Evolutionary conservation across 108 stramenopile species (phyloP), one percentile per base, ranked within the genome.

Genomic region (Poteriospumella lacustris): DNA sequence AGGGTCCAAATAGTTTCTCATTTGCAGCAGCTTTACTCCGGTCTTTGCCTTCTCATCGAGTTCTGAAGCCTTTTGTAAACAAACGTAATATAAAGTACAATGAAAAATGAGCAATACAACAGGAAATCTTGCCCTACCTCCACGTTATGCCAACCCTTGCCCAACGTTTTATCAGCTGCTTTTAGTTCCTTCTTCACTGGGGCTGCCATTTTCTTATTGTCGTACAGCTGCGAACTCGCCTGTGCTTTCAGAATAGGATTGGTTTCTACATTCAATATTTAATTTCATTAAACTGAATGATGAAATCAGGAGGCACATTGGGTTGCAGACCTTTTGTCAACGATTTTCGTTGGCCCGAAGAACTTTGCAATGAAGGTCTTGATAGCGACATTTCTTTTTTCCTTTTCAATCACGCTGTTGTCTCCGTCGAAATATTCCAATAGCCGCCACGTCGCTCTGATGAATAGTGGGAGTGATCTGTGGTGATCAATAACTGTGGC

Each of bases 1-100:
- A 12, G 96, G 94, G 79, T 96, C 94, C 77, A 96, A 78, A 73
- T 94, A 96, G 73, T 89, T 91, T 24, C 96, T 88, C 86, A 93
- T 93, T 1, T 89, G 87, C 68, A 94, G 89, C 29, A 93, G 68
- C 9, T 84, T 58, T 43, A 92, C 69, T 62, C 90, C 91, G 0
- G 85, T 79, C 76, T 91, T 90, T 43, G 91, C 68, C 9, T 40
- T 59, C 0, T 80, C 83, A 5, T 39, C 41, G 26, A 73, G 26
- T 26, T 52, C 42, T 24, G 36, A 3, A 12, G 70, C 31, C 70
- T 73, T n/a, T n/a, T n/a, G n/a, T n/a, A n/a, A 64, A 26, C 9
- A 56, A 56, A 56, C 24, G 52, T 19, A 56, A 56, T 56, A 24
- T 73, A 26, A 33, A 12, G 31, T 33, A 9, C 31, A 5, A 73